Conservation (phyloP, 192 early-diverging fungal genomes). For the Chytriomyces sp. region DNA sequence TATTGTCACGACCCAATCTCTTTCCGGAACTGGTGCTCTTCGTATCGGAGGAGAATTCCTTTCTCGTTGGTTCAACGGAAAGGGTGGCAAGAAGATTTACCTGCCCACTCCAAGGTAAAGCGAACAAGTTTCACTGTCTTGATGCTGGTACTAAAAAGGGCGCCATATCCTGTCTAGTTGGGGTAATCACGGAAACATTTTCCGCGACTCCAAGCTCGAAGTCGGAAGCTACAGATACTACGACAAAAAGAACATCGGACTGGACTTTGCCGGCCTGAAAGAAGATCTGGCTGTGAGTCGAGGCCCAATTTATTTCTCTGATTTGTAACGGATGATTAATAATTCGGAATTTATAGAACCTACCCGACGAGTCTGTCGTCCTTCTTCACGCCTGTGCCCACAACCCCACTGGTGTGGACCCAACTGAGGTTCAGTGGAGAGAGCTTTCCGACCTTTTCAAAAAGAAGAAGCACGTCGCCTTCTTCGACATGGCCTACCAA, state of each 20-base stretch:
- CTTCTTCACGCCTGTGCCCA: conserved; percentile 98
- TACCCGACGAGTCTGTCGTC: conserved; percentile 86
- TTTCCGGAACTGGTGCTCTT: conserved; percentile 97
- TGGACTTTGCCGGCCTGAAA: conserved; percentile 91
- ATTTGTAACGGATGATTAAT: background rate
- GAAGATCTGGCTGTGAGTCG: conserved; percentile 76
- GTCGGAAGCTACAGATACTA: conserved; percentile 93
- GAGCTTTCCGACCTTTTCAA: conserved; percentile 82
- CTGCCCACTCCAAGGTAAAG: conserved; percentile 77
- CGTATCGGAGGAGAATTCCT: conserved; percentile 92
- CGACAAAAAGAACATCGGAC: conserved; percentile 88
- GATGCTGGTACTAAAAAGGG: background rate
- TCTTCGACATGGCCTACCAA: conserved; percentile 99
- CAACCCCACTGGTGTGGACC: conserved; percentile 99
- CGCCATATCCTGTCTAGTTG: conserved; percentile 59
- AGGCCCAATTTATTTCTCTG: background rate
- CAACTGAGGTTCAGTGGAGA: conserved; percentile 89
- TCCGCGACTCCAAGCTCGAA: conserved; percentile 86
- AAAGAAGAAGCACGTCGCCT: conserved; percentile 79
- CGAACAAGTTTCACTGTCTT: background rate
- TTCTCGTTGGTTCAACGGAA: conserved; percentile 70
- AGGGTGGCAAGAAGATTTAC: conserved; percentile 84
- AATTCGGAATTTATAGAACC: conserved; percentile 50
- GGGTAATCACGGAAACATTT: conserved; percentile 97
- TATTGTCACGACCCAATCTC: conserved; percentile 87